Conservation (phyloP, 2,329 filamentous ascomycete genomes). For the Setomelanomma holmii region DNA sequence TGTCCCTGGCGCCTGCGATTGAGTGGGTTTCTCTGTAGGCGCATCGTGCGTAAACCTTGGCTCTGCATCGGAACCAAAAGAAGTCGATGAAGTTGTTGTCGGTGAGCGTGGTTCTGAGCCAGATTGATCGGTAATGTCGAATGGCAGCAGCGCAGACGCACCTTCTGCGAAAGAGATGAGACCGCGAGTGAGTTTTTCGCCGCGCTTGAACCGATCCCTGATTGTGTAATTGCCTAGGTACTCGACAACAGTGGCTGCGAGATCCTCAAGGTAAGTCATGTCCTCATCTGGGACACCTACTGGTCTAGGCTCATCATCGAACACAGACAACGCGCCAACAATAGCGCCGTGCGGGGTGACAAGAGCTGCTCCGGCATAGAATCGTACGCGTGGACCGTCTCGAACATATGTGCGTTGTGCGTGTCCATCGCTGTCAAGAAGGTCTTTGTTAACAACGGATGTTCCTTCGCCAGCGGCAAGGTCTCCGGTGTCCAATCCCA, state of each 20-base stretch:
- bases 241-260: conserved; percentile 32
- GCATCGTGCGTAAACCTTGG: background rate
- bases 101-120: background rate
- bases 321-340: conserved; percentile 34
- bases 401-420: conserved; percentile 18
- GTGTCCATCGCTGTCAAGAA: conserved; percentile 5
- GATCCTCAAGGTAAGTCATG: conserved; percentile 21
- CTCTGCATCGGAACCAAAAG: background rate
- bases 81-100: conserved; percentile 3
- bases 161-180: conserved; percentile 42
- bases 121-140: conserved; percentile 7
- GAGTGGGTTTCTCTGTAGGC: background rate
- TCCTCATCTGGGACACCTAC: conserved; percentile 20
- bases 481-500: background rate
- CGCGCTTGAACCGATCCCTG: conserved; percentile 31
- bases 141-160: conserved; percentile 24
- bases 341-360: conserved; percentile 27
- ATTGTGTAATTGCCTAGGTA: conserved; percentile 37
- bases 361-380: conserved; percentile 39
- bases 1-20: background rate
- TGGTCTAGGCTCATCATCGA: conserved; percentile 28
- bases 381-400: conserved; percentile 13
- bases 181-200: conserved; percentile 40
- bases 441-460: background rate
- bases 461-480: background rate